Evolutionary conservation across 2,329 filamentous ascomycete species (phyloP).

Genomic region (Fusarium sulawesiense): DNA sequence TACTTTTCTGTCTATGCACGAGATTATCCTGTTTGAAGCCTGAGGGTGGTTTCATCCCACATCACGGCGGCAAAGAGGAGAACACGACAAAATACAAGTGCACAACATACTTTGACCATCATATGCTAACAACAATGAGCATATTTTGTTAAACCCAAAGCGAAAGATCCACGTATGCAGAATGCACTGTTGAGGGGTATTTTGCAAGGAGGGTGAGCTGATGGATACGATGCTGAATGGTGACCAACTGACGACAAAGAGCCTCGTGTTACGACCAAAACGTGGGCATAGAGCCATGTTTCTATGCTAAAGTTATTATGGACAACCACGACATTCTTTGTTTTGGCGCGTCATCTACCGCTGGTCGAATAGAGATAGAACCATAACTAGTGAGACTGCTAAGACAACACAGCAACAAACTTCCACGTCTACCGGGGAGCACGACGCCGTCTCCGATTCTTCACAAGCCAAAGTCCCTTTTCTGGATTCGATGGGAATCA

Average conservation of each 20-base stretch:
- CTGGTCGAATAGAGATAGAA: not conserved
- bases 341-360: not conserved
- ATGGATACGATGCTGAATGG: conserved; percentile 24
- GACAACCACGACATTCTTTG: not conserved
- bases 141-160: conserved; percentile 11
- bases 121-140: not conserved
- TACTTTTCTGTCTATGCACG: not conserved
- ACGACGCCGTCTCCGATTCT: conserved; percentile 13
- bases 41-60: conserved; percentile 4
- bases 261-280: conserved; percentile 21
- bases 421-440: conserved; percentile 2
- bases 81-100: not conserved
- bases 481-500: not conserved
- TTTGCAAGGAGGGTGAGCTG: conserved; percentile 18
- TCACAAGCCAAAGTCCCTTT: not conserved
- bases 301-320: not conserved
- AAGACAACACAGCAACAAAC: conserved; percentile 4
- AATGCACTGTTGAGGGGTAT: conserved; percentile 22
- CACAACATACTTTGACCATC: not conserved
- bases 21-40: conserved; percentile 18
- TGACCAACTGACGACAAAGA: conserved; percentile 26
- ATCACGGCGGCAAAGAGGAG: conserved; percentile 9
- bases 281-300: not conserved
- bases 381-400: not conserved
- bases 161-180: conserved; percentile 23